Evolutionary conservation across 148 eudicot species (phyloP).

Genomic region (Rhododendron mucronatum): DNA sequence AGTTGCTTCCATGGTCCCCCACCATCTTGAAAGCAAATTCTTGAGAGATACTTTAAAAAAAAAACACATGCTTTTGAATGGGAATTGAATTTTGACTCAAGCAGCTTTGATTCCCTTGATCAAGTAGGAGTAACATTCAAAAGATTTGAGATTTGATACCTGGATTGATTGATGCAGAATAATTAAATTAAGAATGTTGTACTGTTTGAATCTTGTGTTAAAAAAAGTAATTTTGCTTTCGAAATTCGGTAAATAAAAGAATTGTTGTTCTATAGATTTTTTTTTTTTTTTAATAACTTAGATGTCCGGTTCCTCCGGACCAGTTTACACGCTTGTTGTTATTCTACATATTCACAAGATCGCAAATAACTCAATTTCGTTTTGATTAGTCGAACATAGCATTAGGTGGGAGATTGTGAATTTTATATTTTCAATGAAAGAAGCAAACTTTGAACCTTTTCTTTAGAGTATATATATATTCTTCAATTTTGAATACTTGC

Average conservation of each 20-base stretch:
- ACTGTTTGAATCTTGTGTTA: background rate
- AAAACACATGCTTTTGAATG: background rate
- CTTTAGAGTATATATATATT: too few relatives aligned
- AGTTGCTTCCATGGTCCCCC: background rate
- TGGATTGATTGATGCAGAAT: background rate
- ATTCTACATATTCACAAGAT: too few relatives aligned
- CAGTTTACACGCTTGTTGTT: too few relatives aligned
- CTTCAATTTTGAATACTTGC: background rate
- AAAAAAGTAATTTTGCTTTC: too few relatives aligned
- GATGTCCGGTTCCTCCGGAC: too few relatives aligned
- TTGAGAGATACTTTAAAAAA: background rate
- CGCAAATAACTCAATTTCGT: background rate
- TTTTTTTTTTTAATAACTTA: too few relatives aligned
- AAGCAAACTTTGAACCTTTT: background rate
- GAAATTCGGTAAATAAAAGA: too few relatives aligned
- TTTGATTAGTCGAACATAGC: too few relatives aligned
- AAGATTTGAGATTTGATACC: background rate
- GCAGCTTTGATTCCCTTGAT: background rate
- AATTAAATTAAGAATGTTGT: background rate
- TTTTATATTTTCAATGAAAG: background rate
- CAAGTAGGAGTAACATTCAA: background rate
- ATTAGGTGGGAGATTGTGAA: background rate
- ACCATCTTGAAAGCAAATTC: background rate
- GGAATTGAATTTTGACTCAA: slow-evolving; percentile 4
- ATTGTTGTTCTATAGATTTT: too few relatives aligned